phyloP scores from a whole-genome alignment of 768 basidiomycete genomes.

The Pisolithus tinctorius region DNA sequence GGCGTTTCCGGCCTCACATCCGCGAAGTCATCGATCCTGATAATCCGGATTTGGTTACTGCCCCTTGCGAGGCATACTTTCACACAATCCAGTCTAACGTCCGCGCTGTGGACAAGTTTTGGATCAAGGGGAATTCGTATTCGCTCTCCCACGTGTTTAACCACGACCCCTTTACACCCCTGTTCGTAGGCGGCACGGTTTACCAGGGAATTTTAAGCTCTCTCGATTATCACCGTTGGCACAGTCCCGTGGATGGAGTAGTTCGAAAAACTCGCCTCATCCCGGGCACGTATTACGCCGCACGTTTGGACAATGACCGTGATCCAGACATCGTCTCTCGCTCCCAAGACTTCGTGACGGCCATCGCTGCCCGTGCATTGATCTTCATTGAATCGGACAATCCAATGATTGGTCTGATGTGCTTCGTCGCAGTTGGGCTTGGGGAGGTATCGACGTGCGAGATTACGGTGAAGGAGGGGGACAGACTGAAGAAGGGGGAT shows the following conservation, averaged over 20 bases:
- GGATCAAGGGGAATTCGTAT: too few relatives aligned
- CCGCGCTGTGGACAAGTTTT: slow-evolving; percentile 25
- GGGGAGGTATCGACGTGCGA: too few relatives aligned
- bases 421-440: slow-evolving; percentile 41
- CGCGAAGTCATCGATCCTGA: slow-evolving; percentile 31
- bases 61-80: slow-evolving; percentile 45
- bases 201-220: too few relatives aligned
- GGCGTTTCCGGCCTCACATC: slow-evolving; percentile 1
- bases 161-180: slow-evolving; percentile 28
- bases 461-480: too few relatives aligned
- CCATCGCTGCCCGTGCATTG: slow-evolving; percentile 46
- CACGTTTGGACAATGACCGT: neutral
- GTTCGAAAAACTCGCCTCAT: slow-evolving; percentile 34
- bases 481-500: too few relatives aligned
- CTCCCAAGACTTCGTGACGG: slow-evolving; percentile 35
- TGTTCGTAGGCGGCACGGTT: slow-evolving; percentile 39
- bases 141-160: slow-evolving; percentile 37
- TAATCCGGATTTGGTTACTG: slow-evolving; percentile 32
- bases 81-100: slow-evolving; percentile 32
- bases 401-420: slow-evolving; percentile 47
- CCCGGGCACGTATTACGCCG: slow-evolving; percentile 8
- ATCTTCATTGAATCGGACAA: slow-evolving; percentile 56
- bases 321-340: neutral
- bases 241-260: neutral
- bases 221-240: too few relatives aligned